Conservation (phyloP, 2,329 filamentous ascomycete species). For the Aspergillus sp. region DNA sequence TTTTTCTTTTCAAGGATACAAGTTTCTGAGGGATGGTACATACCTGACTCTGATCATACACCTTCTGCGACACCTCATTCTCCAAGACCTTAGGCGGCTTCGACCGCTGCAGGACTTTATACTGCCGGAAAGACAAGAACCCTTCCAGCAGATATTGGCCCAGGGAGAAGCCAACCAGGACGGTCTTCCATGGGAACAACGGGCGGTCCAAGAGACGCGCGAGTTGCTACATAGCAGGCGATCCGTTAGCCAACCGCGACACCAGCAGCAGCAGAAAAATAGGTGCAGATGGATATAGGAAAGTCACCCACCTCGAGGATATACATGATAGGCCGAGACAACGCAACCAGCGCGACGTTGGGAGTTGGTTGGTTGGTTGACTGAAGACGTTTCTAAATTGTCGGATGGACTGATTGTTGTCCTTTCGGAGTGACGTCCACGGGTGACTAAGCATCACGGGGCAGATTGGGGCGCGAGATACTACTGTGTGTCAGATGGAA, state of each 20-base stretch:
- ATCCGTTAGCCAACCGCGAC: conserved; percentile 5
- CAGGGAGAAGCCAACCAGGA: conserved; percentile 89
- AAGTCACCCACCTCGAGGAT: conserved; percentile 26
- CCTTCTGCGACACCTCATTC: conserved; percentile 78
- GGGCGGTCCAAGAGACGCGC: conserved; percentile 83
- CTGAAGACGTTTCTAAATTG: conserved; percentile 4
- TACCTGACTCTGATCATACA: conserved; percentile 87
- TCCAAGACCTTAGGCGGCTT: conserved; percentile 78
- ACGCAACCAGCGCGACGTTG: conserved; percentile 11
- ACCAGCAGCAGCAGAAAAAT: conserved; percentile 1
- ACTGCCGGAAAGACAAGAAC: conserved; percentile 82
- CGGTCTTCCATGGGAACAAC: conserved; percentile 92
- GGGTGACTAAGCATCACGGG: not conserved
- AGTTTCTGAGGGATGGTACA: too few species aligned
- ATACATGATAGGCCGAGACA: conserved; percentile 21
- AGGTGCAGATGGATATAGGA: not conserved
- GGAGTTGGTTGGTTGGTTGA: conserved; percentile 6
- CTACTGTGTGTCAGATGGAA: too few species aligned
- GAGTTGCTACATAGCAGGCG: conserved; percentile 47
- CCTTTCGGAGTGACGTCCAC: not conserved
- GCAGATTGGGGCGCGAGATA: too few species aligned
- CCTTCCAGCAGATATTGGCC: conserved; percentile 87
- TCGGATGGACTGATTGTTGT: not conserved
- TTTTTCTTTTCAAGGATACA: not conserved
- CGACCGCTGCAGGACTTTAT: conserved; percentile 70